These are phyloP conservation scores for Astrocystis sublimbata DNA, from an alignment of 495 filamentous ascomycete genomes.

Conservation along the genomic window DNA sequence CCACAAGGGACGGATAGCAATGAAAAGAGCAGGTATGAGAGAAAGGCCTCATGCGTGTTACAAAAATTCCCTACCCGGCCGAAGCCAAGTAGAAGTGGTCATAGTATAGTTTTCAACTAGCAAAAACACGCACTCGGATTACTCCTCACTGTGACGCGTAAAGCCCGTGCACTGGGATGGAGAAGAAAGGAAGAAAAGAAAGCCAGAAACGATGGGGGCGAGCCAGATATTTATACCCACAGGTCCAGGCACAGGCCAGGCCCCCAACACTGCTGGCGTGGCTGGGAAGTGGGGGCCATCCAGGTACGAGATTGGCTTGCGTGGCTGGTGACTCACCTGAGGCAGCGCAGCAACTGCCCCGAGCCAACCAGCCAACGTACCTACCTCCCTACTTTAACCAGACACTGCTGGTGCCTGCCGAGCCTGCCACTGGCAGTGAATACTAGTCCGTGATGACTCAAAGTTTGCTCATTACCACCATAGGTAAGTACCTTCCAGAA, in stretches of 20 bases:
- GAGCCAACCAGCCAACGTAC: too few species aligned
- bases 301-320: neutral
- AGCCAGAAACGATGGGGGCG: neutral
- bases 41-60: slow-evolving; percentile 20
- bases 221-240: slow-evolving; percentile 6
- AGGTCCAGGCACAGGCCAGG: neutral
- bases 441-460: too few species aligned
- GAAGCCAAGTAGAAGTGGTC: slow-evolving; percentile 44
- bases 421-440: neutral
- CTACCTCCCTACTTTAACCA: neutral
- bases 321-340: neutral
- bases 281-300: neutral
- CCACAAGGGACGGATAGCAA: slow-evolving; percentile 27
- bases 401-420: neutral
- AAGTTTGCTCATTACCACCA: too few species aligned
- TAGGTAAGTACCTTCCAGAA: too few species aligned
- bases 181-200: slow-evolving; percentile 31
- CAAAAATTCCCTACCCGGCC: slow-evolving; percentile 49
- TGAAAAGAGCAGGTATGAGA: slow-evolving; percentile 21
- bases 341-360: too few species aligned
- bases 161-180: slow-evolving; percentile 54
- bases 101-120: slow-evolving; percentile 59
- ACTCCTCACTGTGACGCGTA: slow-evolving; percentile 57
- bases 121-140: slow-evolving; percentile 58
- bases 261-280: too few species aligned